Evolutionary conservation across 768 basidiomycete species (phyloP), one percentile per base, ranked within the genome.

Genomic region (Tephrocybe sp.): DNA sequence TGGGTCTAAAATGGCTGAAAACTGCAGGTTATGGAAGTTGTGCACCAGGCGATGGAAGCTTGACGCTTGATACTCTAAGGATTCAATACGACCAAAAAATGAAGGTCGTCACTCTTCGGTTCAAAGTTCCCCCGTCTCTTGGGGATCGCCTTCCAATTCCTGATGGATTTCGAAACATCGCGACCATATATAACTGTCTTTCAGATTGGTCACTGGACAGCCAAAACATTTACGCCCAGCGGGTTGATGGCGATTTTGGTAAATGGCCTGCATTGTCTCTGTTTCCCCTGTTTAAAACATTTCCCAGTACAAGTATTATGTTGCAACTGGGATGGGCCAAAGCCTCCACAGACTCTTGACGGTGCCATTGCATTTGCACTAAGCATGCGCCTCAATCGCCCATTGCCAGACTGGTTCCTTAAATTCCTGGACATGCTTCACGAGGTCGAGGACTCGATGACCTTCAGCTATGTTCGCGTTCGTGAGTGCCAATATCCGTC

Each of bases 331-430:
- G 37, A 25, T 37, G 48, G 40, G 3, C 40, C 39, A 17, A 37
- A 54, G 7, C 58, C 32, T 10, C 57, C 58, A 1, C 45, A 26
- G 12, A 54, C 57, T 21, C 42, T 62, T 4, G 48, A 65, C 6
- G 59, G 56, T 15, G 18, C 62, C 12, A 57, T 51, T 33, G 38
- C 30, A 7, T 58, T 51, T 30, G 50, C 53, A 10, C 23, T 14
- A 24, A 42, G 48, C 17, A 34, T 63, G 37, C 48, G 55, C 26
- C 15, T 44, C 21, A 38, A 45, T 26, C 24, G 54, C 23, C 64
- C 65, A 4, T 53, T 66, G 14, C 66, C 68, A 2, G 59, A 51
- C 12, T 69, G 65, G 65, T 48, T 61, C 12, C 63, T 60, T n/a
- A 24, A 57, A 21, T 25, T 70, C 21, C 15, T 69, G 2, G 63